A percentile compares a stretch with the other conserved stretches of the same genome.
These are phyloP conservation scores for Rickenella mellea DNA, from an alignment of 768 basidiomycete genomes.

Conservation along the genomic window DNA sequence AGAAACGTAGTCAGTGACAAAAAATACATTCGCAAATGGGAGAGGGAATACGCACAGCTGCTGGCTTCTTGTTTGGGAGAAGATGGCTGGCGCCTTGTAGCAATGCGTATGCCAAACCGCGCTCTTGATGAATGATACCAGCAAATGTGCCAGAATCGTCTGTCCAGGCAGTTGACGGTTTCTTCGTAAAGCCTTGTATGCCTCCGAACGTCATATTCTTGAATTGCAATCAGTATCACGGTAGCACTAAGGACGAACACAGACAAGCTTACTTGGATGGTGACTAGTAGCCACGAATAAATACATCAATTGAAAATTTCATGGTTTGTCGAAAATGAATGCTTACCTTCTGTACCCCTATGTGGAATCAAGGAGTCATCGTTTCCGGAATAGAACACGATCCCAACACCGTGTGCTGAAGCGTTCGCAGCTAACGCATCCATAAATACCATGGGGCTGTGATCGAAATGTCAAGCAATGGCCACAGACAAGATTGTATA, in stretches of 20 bases:
- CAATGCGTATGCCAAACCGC: slow-evolving; percentile 41
- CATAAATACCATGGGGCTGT: slow-evolving; percentile 54
- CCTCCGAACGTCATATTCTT: slow-evolving; percentile 77
- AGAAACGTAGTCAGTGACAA: not conserved
- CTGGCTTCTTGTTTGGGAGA: slow-evolving; percentile 24
- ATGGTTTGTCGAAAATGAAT: no score
- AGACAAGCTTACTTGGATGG: no score
- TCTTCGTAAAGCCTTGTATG: slow-evolving; percentile 61
- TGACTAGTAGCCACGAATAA: no score
- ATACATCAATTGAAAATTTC: no score
- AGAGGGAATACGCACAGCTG: slow-evolving; percentile 40
- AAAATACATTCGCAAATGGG: slow-evolving; percentile 23
- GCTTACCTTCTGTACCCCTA: slow-evolving; percentile 51
- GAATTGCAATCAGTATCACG: no score
- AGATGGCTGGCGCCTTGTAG: slow-evolving; percentile 30
- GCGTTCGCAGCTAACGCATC: slow-evolving; percentile 59
- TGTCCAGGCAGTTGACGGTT: slow-evolving; percentile 60
- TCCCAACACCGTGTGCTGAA: slow-evolving; percentile 35
- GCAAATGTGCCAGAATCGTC: slow-evolving; percentile 50
- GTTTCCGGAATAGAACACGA: slow-evolving; percentile 62
- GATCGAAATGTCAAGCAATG: not conserved
- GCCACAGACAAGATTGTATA: no score
- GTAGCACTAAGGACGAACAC: no score
- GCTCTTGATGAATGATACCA: slow-evolving; percentile 71
- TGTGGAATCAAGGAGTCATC: slow-evolving; percentile 61